Evolutionary conservation across 148 eudicot genomes (phyloP).

Genomic region (Tetragonia tetragonoides): DNA sequence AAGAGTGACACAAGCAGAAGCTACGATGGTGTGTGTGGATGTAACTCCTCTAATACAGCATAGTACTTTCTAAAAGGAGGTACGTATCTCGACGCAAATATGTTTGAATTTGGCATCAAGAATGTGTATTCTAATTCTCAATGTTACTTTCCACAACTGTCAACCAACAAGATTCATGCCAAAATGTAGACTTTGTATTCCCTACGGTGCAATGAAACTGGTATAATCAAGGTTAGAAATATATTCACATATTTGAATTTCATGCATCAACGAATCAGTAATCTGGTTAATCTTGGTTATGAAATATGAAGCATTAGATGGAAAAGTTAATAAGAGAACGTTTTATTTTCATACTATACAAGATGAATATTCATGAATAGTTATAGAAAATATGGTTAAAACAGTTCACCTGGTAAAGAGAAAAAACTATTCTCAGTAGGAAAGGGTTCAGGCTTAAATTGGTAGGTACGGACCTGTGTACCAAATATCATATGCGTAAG

Average conservation of each 20-base stretch:
- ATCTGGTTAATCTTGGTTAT: neutral
- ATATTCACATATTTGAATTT: neutral
- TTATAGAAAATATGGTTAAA: neutral
- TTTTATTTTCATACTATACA: neutral
- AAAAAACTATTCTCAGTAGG: slow-evolving; percentile 48
- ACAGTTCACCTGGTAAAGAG: slow-evolving; percentile 54
- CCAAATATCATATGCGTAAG: neutral
- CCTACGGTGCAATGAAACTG: neutral
- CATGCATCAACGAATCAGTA: neutral
- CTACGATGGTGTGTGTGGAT: neutral
- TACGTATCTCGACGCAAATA: no score
- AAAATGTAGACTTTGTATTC: neutral
- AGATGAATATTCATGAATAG: neutral
- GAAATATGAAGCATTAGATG: neutral
- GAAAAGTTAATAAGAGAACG: neutral
- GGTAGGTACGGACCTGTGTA: slow-evolving; percentile 65
- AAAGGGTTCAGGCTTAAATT: slow-evolving; percentile 70
- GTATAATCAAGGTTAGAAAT: neutral
- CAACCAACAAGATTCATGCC: neutral
- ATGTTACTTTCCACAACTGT: neutral
- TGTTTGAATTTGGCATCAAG: no score
- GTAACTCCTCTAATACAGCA: no score
- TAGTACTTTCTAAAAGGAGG: no score
- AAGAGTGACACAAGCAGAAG: neutral
- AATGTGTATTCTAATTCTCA: neutral